Evolutionary conservation across 352 stramenopile species (phyloP), one percentile per base, ranked within the genome.

Genomic region (Globisporangium viniferum): DNA sequence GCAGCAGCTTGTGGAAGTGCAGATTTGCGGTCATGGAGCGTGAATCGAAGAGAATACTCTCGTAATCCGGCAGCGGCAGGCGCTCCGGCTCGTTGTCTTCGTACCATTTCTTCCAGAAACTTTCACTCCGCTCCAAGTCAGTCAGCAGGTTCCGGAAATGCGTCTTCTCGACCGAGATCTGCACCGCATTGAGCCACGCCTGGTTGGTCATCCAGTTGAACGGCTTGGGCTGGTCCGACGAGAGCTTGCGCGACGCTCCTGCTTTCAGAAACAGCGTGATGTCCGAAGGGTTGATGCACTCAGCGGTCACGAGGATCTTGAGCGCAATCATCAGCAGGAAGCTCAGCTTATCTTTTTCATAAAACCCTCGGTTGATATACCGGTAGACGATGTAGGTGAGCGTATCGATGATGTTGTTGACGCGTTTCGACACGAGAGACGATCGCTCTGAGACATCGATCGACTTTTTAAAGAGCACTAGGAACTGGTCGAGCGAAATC

Each of bases 401-500:
- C 3, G 82, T 88, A 39, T 97, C 89, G 35, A 97, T 79, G 41
- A 98, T 93, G 76, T 93, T 85, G 57, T 71, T 82, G 2, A 98
- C 91, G n/a, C 92, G 81, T 68, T 95, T 96, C 18, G 79, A 93
- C 18, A 90, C 73, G 8, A 97, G 73, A 39, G 76, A 71, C 18
- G 92, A 84, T 8, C 91, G 81, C 63, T 97, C 89, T 6, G 90
- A 89, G 44, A 84, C 67, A 46, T 97, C 89, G 66, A 98, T 97
- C 18, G 81, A 78, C 15, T 76, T 82, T 5, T 86, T 82, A 63
- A 97, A 98, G 5, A 98, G 74, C 24, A 82, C 78, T 10, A 97
- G 74, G 64, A 98, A 98, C 71, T 97, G 91, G 55, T 96, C 89
- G 58, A 98, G 70, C 5, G 84, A 94, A 0, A 80, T 96, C 73